A percentile compares a stretch with the other conserved stretches of the same genome.
phyloP scores from a whole-genome alignment of 2,329 filamentous ascomycete species.

The Ophiostoma triangulosporum region DNA sequence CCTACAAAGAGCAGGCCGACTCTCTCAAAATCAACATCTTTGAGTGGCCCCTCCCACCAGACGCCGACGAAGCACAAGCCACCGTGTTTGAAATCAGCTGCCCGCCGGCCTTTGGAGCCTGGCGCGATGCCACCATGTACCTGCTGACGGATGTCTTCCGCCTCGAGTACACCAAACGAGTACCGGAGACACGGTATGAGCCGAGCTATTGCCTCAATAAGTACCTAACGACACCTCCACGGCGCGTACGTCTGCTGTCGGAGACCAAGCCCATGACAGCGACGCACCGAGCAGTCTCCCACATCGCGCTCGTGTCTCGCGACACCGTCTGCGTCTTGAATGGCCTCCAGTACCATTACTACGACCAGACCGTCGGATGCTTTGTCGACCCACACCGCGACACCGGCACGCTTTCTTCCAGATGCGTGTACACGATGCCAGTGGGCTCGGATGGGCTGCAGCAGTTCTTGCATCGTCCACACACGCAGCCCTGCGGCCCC shows the following conservation, averaged over 20 bases:
- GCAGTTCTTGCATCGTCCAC: constrained; percentile 24
- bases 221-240: neutral
- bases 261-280: constrained; percentile 21
- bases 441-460: constrained; percentile 19
- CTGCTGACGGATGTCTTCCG: constrained; percentile 28
- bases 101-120: constrained; percentile 28
- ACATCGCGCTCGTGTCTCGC: constrained; percentile 16
- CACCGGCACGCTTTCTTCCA: constrained; percentile 16
- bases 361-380: constrained; percentile 18
- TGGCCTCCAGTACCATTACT: constrained; percentile 27
- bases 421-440: constrained; percentile 30
- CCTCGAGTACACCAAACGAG: constrained; percentile 23
- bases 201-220: neutral
- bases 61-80: constrained; percentile 23
- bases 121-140: constrained; percentile 34
- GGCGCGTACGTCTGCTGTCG: neutral
- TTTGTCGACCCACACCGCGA: constrained; percentile 10
- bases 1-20: neutral
- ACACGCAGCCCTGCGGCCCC: constrained; percentile 16
- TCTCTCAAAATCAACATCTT: constrained; percentile 34
- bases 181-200: neutral
- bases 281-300: constrained; percentile 21
- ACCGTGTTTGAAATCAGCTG: constrained; percentile 38
- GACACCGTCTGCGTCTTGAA: constrained; percentile 31
- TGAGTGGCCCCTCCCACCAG: constrained; percentile 41